Conservation (phyloP, 768 basidiomycete genomes). For the Hemileccinum impolitum region DNA sequence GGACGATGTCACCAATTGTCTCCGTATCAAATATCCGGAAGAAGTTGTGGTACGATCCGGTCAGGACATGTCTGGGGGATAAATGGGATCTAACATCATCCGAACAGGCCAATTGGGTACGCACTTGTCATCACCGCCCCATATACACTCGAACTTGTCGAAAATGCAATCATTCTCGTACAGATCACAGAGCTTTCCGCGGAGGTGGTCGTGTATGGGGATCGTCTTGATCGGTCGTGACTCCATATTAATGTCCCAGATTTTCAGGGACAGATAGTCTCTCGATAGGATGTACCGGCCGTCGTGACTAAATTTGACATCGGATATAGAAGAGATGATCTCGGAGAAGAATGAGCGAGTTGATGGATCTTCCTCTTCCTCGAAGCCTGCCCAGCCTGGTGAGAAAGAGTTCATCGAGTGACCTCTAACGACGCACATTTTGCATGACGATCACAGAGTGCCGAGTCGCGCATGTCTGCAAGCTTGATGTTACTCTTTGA, state of each 20-base stretch:
- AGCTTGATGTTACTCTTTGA: slow-evolving; percentile 99
- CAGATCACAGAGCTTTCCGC: slow-evolving; percentile 95
- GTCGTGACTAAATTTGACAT: slow-evolving; percentile 98
- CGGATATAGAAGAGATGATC: slow-evolving; percentile 99
- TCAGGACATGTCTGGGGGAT: slow-evolving; percentile 78
- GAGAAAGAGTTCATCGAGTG: slow-evolving; percentile 3
- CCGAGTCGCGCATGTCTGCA: slow-evolving; percentile 98
- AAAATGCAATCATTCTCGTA: slow-evolving; percentile 99
- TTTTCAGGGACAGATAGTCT: slow-evolving; percentile 96
- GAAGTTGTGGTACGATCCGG: slow-evolving; percentile 99
- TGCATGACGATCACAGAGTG: slow-evolving; percentile 91
- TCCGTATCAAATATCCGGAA: slow-evolving; percentile 99
- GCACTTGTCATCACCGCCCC: slow-evolving; percentile 93
- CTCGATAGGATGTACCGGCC: slow-evolving; percentile 95
- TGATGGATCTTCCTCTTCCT: slow-evolving; percentile 97
- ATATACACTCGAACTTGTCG: slow-evolving; percentile 99
- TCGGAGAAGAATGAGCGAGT: slow-evolving; percentile 99
- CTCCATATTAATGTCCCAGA: slow-evolving; percentile 99
- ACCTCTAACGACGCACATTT: slow-evolving; percentile 65
- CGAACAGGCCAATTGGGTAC: slow-evolving; percentile 34
- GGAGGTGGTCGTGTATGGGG: slow-evolving; percentile 96
- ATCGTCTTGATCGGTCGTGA: slow-evolving; percentile 94
- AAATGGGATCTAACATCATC: slow-evolving; percentile 9
- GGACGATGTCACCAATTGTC: slow-evolving; percentile 79
- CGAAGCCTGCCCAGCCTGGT: slow-evolving; percentile 66